Conservation (phyloP, 108 stramenopile species). For the Cyclotella sp. region DNA sequence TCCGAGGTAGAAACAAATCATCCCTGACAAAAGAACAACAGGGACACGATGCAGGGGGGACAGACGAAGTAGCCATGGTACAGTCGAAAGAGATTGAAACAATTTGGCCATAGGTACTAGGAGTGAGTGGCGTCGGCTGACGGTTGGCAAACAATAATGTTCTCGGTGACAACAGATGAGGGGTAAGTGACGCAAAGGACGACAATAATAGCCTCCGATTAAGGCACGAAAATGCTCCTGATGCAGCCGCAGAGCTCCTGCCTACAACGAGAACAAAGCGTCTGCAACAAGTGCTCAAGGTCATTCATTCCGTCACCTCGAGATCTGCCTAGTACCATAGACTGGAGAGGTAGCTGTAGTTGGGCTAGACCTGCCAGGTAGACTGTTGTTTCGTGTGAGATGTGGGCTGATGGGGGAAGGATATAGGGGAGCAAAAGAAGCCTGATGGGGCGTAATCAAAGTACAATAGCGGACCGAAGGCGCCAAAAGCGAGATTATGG, state of each 20-base stretch:
- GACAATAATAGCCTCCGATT: neutral
- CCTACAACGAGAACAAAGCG: neutral
- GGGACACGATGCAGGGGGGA: conserved; percentile 35
- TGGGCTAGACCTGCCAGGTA: too few relatives aligned
- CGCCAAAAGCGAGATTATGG: too few relatives aligned
- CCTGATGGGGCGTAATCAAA: too few relatives aligned
- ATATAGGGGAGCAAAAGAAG: too few relatives aligned
- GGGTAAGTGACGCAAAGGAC: neutral
- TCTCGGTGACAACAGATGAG: too few relatives aligned
- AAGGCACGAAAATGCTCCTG: neutral
- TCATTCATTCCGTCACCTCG: neutral
- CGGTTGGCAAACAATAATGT: neutral
- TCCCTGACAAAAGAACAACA: conserved; percentile 50
- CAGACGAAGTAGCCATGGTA: conserved; percentile 1
- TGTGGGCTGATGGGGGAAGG: too few relatives aligned
- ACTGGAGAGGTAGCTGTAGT: too few relatives aligned
- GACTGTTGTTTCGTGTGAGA: too few relatives aligned
- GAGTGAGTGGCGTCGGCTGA: neutral
- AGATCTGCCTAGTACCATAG: too few relatives aligned
- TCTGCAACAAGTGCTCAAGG: neutral
- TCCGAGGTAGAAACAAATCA: conserved; percentile 31
- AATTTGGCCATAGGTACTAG: conserved; percentile 6
- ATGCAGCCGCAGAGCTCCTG: neutral
- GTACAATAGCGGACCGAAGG: too few relatives aligned
- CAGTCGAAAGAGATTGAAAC: conserved; percentile 7